Evolutionary conservation across 176 grass and related monocot species (phyloP).

Genomic region (Oryza punctata): DNA sequence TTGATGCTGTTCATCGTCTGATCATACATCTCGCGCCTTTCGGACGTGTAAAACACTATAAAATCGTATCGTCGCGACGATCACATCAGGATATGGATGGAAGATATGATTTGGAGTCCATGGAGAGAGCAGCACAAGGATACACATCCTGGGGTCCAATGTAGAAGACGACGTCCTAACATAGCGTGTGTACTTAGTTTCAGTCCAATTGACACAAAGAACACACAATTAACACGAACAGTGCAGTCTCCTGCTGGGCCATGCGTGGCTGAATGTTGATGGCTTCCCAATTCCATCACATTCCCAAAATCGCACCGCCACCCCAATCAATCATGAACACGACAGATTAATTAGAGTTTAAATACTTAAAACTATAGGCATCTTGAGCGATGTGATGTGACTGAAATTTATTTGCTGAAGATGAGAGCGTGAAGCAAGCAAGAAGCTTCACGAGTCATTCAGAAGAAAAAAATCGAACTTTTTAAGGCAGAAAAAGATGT

Average conservation of each 20-base stretch:
- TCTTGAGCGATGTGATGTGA: conserved; percentile 18
- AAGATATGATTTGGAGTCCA: conserved; percentile 13
- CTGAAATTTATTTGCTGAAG: neutral
- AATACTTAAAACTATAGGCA: neutral
- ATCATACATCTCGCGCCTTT: conserved; percentile 33
- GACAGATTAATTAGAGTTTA: neutral
- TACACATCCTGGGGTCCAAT: conserved; percentile 5
- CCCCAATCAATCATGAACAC: conserved; percentile 3
- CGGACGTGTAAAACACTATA: neutral
- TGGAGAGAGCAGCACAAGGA: conserved; percentile 4
- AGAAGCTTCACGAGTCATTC: conserved; percentile 45
- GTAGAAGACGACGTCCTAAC: conserved; percentile 59
- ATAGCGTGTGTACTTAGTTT: conserved; percentile 19
- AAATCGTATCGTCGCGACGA: conserved; percentile 18
- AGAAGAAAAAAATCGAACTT: neutral
- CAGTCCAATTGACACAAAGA: conserved; percentile 37
- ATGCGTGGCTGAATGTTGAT: neutral
- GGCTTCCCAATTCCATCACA: conserved; percentile 36
- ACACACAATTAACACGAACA: neutral
- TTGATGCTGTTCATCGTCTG: conserved; percentile 16
- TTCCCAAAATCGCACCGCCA: conserved; percentile 1
- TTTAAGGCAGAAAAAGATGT: neutral
- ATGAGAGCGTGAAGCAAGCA: conserved; percentile 37
- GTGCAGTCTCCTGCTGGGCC: conserved; percentile 29
- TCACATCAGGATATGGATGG: conserved; percentile 35